Conservation (phyloP, 2,329 filamentous ascomycete genomes). For the Gaeumannomyces tritici region DNA sequence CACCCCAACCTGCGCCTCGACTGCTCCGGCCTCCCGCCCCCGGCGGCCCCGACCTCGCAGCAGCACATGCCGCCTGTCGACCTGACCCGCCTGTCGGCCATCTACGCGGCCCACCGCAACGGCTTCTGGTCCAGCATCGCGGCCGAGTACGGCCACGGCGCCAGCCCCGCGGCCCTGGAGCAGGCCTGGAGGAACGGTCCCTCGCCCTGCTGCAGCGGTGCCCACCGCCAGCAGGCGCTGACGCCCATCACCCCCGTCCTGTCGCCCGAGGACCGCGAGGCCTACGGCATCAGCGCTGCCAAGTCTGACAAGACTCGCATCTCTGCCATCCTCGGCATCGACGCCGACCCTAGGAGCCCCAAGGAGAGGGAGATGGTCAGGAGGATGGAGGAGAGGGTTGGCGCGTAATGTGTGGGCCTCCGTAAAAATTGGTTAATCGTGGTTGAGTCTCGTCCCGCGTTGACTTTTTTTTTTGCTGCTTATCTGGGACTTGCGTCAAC, state of each 20-base stretch:
- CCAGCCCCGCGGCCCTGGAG: constrained; percentile 54
- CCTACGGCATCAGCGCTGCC: constrained; percentile 22
- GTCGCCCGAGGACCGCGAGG: constrained; percentile 38
- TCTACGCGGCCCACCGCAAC: constrained; percentile 61
- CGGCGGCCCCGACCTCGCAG: constrained; percentile 12
- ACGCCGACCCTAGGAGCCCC: constrained; percentile 46
- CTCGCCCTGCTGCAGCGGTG: constrained; percentile 22
- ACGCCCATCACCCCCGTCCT: constrained; percentile 45
- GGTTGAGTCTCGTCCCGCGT: no score
- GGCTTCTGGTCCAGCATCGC: constrained; percentile 68
- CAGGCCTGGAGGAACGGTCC: constrained; percentile 54
- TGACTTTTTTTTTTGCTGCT: no score
- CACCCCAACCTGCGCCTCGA: constrained; percentile 45
- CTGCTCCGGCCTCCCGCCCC: constrained; percentile 36
- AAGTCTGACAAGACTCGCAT: constrained; percentile 49
- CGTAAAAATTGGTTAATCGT: no score
- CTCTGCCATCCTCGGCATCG: constrained; percentile 51
- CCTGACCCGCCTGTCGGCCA: constrained; percentile 54
- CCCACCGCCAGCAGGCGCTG: constrained; percentile 15
- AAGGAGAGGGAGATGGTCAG: constrained; percentile 48
- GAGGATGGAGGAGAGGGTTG: constrained; percentile 36
- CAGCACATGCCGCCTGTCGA: constrained; percentile 39
- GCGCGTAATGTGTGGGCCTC: not conserved
- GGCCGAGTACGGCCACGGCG: constrained; percentile 57
- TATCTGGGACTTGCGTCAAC: no score